Base-by-base conservation (phyloP, 2,329 filamentous ascomycete genomes). In the Fusarium keratoplasticum region DNA sequence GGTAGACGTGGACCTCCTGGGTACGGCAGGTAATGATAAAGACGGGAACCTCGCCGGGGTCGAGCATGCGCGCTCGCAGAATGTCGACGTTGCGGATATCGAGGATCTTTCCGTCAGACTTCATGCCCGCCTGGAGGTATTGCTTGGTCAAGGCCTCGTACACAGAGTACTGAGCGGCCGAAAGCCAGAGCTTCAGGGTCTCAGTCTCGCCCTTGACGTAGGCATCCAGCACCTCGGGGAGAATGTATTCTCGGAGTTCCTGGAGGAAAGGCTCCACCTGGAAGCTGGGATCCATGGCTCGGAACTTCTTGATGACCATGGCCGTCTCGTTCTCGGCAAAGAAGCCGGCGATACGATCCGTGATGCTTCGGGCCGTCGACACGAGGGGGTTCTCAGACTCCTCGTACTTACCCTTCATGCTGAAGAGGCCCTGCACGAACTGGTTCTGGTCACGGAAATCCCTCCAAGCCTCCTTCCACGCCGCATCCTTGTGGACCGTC, bases 271-370 rank as follows among this genome's bases (percentile, higher is more conserved):
- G 94, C 83, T 99, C 96, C 77, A 98, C 90, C 82, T 98, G 95
- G 88, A 99, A 99, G 75, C 89, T 89, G 6, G 96, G 96, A 78
- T 99, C 96, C 91, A 98, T 98, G 78, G 95, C 90, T 55, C 96
- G 92, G 88, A 99, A 97, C 83, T 96, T 97, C 87, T 98, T 98
- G 86, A 98, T 97, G 38, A 99, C 96, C 89, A 93, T 93, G 33
- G 96, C 96, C 0, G 95, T 98, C 86, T 99, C 96, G 83, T 98
- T 99, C 84, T 99, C 96, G 71, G 96, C 96, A 76, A 99, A 99
- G 86, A 98, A 99, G 31, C 96, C 95, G 55, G 94, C 95, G 42
- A 99, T 91, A 67, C 93, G 91, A 83, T 99, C 96, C 35, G 95
- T 96, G 77, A 99, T 98, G 82, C 94, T 95, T 81, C 96, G 93